Evolutionary conservation across 441 rosid genomes (phyloP), one percentile per base, ranked within the genome.

Genomic region (Erodium moschatum): DNA sequence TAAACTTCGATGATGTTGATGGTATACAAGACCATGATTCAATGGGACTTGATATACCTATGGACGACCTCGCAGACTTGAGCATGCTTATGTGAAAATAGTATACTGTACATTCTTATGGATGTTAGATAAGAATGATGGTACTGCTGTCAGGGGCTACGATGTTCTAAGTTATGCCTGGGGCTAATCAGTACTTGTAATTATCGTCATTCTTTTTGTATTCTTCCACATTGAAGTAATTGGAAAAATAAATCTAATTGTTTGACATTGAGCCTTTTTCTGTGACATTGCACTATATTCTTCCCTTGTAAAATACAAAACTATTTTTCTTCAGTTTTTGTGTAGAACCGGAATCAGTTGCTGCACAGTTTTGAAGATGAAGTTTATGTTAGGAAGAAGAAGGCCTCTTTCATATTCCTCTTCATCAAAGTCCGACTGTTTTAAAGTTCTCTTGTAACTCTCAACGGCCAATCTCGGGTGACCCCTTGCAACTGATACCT

Each of bases 1-100:
- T 83, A 19, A 80, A 77, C 73, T 70, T 86, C 13, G 86, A 84
- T 20, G 90, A 76, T 5, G 42, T 5, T 6, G 91, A 86, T 71
- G 80, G 77, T 3, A 75, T 87, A 66, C 87, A 75, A 31, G 91
- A 85, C 3, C 69, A 75, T 48, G 85, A 83, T 60, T 68, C 78
- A 0, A 67, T 73, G 66, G 86, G 84, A 24, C 85, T 82, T 54
- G 85, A 79, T 42, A 81, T 79, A 64, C 85, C 85, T 42, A 76
- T 81, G 85, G 85, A 81, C 54, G 91, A 85, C 74, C 84, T 87
- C 35, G 78, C 86, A 0, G 84, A 82, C 35, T 72, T 81, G 67
- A 67, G 69, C 67, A 80, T 81, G 76, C 58, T 81, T 54, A 61
- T 68, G 54, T 69, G 66, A 72, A 68, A 67, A 16, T n/a, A 54